Percentiles rank a stretch among this genome's conserved stretches.
phyloP scores from a whole-genome alignment of 2,329 filamentous ascomycete genomes.

The Ophiostoma australiae region DNA sequence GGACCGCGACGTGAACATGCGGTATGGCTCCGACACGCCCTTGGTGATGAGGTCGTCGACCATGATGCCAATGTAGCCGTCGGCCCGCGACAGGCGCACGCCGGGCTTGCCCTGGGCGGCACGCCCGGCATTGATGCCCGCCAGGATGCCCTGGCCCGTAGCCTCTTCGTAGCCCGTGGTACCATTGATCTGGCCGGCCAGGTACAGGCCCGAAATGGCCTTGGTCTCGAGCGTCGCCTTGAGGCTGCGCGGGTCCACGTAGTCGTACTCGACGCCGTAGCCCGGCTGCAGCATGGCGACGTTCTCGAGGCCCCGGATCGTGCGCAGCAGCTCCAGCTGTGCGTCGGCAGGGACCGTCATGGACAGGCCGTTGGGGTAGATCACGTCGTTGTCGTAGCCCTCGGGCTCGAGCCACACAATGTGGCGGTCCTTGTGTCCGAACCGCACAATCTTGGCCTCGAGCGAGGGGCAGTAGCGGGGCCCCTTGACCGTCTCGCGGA shows the following conservation, averaged over 20 bases:
- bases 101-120: slow-evolving; percentile 60
- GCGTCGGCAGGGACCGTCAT: slow-evolving; percentile 92
- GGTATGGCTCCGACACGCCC: slow-evolving; percentile 92
- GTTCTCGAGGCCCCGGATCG: slow-evolving; percentile 80
- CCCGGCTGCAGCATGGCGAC: slow-evolving; percentile 90
- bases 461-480: slow-evolving; percentile 93
- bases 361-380: slow-evolving; percentile 94
- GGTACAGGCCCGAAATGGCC: slow-evolving; percentile 77
- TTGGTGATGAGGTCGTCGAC: slow-evolving; percentile 97
- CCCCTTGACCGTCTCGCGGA: slow-evolving; percentile 88
- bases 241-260: slow-evolving; percentile 86
- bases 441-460: slow-evolving; percentile 89
- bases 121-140: slow-evolving; percentile 91
- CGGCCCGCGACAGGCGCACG: slow-evolving; percentile 68
- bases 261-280: slow-evolving; percentile 98
- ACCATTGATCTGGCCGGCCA: slow-evolving; percentile 96
- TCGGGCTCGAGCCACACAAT: slow-evolving; percentile 97
- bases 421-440: slow-evolving; percentile 72
- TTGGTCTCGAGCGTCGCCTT: slow-evolving; percentile 92
- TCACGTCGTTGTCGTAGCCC: slow-evolving; percentile 80
- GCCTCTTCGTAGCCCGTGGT: slow-evolving; percentile 98
- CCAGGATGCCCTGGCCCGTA: slow-evolving; percentile 85
- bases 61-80: slow-evolving; percentile 98
- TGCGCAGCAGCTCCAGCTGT: slow-evolving; percentile 78
- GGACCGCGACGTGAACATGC: slow-evolving; percentile 95